Conservation (phyloP, 495 filamentous ascomycete species). For the Hypoxylon perforatum region DNA sequence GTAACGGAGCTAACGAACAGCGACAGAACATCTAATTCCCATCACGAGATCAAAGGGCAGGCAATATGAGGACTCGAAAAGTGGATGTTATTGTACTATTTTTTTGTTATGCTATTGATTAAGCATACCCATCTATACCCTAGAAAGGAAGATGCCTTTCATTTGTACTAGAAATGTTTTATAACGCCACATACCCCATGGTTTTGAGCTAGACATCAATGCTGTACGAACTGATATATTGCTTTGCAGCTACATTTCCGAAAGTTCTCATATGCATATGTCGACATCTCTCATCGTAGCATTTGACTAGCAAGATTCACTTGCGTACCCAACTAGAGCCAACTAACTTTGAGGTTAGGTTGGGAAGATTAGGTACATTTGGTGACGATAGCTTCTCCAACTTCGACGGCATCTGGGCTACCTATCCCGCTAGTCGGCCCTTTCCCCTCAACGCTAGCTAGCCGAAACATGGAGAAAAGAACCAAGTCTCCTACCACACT, state of each 20-base stretch:
- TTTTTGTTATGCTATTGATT: slow-evolving; percentile 6
- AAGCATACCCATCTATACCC: slow-evolving; percentile 8
- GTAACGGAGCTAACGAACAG: slow-evolving; percentile 56
- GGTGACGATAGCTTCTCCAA: neutral
- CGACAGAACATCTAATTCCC: slow-evolving; percentile 31
- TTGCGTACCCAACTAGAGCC: neutral
- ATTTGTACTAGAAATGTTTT: slow-evolving; percentile 4
- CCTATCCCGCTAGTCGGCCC: slow-evolving; percentile 6
- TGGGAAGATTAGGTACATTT: neutral
- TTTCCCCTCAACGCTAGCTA: slow-evolving; percentile 12
- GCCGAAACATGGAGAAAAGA: slow-evolving; percentile 2
- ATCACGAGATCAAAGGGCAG: slow-evolving; percentile 13
- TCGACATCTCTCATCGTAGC: neutral
- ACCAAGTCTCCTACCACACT: neutral
- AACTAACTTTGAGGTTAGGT: neutral
- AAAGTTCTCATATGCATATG: neutral
- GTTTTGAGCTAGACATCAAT: slow-evolving; percentile 6
- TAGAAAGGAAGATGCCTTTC: slow-evolving; percentile 5
- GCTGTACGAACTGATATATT: slow-evolving; percentile 11
- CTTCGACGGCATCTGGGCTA: neutral
- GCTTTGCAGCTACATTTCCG: neutral
- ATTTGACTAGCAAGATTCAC: neutral
- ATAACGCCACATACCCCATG: slow-evolving; percentile 15
- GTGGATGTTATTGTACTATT: neutral
- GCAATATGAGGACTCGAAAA: neutral